These are phyloP conservation scores for Trichoderma arundinaceum DNA, from an alignment of 2,329 filamentous ascomycete genomes.

Conservation along the genomic window DNA sequence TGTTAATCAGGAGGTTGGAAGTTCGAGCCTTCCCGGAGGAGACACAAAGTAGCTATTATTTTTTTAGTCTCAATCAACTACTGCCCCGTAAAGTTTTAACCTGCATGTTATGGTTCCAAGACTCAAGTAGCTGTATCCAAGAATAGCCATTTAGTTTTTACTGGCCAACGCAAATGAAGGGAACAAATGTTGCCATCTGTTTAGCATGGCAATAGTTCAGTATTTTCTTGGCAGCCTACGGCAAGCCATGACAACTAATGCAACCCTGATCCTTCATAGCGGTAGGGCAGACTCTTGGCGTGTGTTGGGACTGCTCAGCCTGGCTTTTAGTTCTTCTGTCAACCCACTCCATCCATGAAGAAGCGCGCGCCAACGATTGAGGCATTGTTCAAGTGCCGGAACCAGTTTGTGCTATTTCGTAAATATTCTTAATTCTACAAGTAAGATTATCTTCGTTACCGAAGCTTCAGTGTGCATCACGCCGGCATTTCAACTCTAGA, in stretches of 20 bases:
- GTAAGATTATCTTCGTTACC: neutral
- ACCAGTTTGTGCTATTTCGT: neutral
- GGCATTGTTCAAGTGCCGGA: neutral
- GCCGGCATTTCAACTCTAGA: neutral
- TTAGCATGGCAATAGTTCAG: constrained; percentile 7
- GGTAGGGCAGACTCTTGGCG: neutral
- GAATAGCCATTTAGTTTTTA: neutral
- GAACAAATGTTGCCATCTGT: neutral
- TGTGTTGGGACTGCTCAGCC: neutral
- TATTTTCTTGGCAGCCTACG: neutral
- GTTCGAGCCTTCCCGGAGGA: constrained; percentile 34
- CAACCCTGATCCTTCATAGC: constrained; percentile 5
- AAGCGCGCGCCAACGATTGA: neutral
- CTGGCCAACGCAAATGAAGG: neutral
- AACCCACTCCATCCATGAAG: neutral
- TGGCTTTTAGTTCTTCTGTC: neutral
- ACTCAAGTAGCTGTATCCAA: too few relatives aligned
- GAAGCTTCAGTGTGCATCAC: neutral
- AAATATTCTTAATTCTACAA: neutral
- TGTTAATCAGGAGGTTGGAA: constrained; percentile 50
- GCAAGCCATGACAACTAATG: constrained; percentile 6
- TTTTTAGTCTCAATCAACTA: neutral
- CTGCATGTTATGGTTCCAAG: too few relatives aligned
- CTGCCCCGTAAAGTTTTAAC: too few relatives aligned
- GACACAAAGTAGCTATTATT: neutral